Evolutionary conservation across 2,329 filamentous ascomycete genomes (phyloP).

Genomic region (Pyrenochaeta sp.): DNA sequence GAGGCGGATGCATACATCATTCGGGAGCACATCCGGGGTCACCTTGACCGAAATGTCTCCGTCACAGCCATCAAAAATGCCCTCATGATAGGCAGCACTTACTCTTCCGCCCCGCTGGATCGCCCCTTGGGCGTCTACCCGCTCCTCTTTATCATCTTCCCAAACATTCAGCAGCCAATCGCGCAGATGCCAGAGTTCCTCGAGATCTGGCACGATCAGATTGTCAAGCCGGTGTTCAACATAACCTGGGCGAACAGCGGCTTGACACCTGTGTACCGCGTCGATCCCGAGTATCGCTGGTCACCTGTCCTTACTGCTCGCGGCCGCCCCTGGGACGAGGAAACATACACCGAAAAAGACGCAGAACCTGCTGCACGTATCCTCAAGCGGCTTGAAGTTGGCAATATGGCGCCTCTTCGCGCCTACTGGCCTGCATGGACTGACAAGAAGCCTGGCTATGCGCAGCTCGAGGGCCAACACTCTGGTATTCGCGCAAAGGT

Average conservation of each 20-base stretch:
- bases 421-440: constrained; percentile 17
- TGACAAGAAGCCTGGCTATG: constrained; percentile 1
- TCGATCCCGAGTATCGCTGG: background rate
- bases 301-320: no score
- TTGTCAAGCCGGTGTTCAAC: constrained; percentile 29
- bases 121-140: constrained; percentile 3
- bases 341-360: constrained; percentile 4
- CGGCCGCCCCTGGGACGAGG: background rate
- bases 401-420: background rate
- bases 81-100: constrained; percentile 17
- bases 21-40: background rate
- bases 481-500: constrained; percentile 4
- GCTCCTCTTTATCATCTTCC: constrained; percentile 28
- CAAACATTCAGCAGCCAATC: constrained; percentile 6
- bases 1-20: constrained; percentile 12
- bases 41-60: background rate
- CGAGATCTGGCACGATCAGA: constrained; percentile 24
- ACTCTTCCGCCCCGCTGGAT: background rate
- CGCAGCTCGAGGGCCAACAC: constrained; percentile 10
- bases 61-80: constrained; percentile 6
- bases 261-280: constrained; percentile 4
- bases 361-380: constrained; percentile 6
- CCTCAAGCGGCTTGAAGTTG: constrained; percentile 3
- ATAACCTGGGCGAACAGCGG: constrained; percentile 20
- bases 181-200: constrained; percentile 15